Base-by-base conservation (phyloP, 352 stramenopile species). In the Globisporangium irregulare region DNA sequence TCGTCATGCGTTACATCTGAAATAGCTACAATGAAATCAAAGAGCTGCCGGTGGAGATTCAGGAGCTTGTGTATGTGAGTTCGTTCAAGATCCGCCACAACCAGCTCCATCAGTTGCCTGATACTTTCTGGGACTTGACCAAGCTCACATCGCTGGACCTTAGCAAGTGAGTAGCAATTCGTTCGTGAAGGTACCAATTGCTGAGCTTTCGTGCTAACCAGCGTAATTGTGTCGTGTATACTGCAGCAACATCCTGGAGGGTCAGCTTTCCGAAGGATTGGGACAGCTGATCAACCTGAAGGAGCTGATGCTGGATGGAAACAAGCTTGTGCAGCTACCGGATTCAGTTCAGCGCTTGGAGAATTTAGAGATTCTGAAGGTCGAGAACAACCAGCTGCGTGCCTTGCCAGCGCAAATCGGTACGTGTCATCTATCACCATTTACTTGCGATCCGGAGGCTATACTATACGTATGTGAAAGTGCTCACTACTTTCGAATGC, bases 31-130 rank as follows among this genome's bases (percentile, higher is more conserved):
- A 94, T 62, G 86, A 91, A 22, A 92, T 94, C 67, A 38, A 65
- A 15, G 70, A 74, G 59, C 63, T 94, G 18, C 82, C 84, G 20
- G 63, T 24, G 24, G 65, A 87, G 60, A 78, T 94, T 60, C 70
- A 70, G 29, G 71, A 72, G 57, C 64, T 94, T 36, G 77, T 74
- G 41, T 72, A 79, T 63, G 67, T 94, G 24, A 66, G 72, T 27
- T 89, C 71, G 34, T 78, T 93, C 68, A 92, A 92, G 68, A 80
- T 94, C 60, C 82, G 83, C 15, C 87, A 94, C 68, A 94, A 94
- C 43, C 68, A 80, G 43, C 72, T 94, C 14, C 65, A 41, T 0
- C 48, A 77, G 53, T 22, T 94, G 4, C 87, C 87, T 12, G 43
- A 82, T n/a, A 64, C 70, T 4, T 72, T 94, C 20, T 94, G 86